phyloP scores from a whole-genome alignment of 106 monocot genomes.

The Dendrobium chrysotoxum region DNA sequence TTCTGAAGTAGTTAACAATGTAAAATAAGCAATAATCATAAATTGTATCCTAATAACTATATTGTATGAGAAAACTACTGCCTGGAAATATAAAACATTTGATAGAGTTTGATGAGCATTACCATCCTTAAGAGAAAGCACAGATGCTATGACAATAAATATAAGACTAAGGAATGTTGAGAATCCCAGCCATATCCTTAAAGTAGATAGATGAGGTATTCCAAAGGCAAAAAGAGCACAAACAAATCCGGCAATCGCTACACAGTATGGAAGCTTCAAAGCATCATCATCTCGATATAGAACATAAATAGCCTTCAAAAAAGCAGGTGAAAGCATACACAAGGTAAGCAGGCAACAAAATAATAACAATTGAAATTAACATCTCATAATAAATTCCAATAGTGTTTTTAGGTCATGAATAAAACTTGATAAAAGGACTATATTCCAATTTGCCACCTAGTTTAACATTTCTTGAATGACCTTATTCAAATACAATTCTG shows the following conservation, averaged over 20 bases:
- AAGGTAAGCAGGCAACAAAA: background rate
- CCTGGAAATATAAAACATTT: background rate
- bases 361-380: background rate
- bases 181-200: constrained; percentile 87
- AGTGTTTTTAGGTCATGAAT: background rate
- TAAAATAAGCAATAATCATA: background rate
- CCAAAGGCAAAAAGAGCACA: constrained; percentile 96
- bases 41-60: background rate
- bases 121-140: constrained; percentile 81
- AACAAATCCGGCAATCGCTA: constrained; percentile 73
- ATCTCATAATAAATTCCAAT: background rate
- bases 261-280: constrained; percentile 95
- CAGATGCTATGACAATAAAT: constrained; percentile 64
- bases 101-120: constrained; percentile 10
- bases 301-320: constrained; percentile 79
- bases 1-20: background rate
- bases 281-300: constrained; percentile 60
- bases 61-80: background rate
- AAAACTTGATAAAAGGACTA: background rate
- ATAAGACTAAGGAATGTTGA: constrained; percentile 83
- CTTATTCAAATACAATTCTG: background rate
- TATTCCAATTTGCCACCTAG: background rate
- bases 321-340: background rate
- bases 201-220: constrained; percentile 87
- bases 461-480: background rate